Percentiles rank a stretch among this genome's conserved stretches.
These are phyloP conservation scores for Rhizophora apiculata DNA, from an alignment of 345 rosid genomes.

Conservation along the genomic window DNA sequence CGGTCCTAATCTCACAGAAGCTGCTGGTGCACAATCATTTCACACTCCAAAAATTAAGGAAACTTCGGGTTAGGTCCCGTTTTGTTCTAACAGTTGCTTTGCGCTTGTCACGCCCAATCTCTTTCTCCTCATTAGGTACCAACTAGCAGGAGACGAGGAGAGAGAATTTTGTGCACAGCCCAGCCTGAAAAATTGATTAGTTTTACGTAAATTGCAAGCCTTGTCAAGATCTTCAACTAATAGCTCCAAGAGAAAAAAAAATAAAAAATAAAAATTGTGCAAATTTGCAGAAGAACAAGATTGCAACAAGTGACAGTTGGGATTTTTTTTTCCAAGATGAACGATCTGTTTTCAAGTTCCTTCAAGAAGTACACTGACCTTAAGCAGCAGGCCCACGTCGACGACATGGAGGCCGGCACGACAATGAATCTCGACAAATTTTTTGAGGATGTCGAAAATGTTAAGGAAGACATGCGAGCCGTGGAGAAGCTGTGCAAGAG, in stretches of 20 bases:
- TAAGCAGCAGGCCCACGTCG: conserved; percentile 49
- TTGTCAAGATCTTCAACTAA: neutral
- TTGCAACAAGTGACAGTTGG: neutral
- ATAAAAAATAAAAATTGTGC: too few relatives aligned
- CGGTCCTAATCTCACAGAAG: conserved; percentile 15
- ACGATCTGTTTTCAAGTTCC: conserved; percentile 74
- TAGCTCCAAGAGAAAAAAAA: neutral
- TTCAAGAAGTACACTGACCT: conserved; percentile 73
- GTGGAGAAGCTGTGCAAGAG: conserved; percentile 57
- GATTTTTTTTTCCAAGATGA: conserved; percentile 43
- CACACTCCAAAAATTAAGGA: conserved; percentile 19
- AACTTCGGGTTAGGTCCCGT: neutral
- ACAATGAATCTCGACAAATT: conserved; percentile 62
- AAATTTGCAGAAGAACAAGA: neutral
- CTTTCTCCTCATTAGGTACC: conserved; percentile 22
- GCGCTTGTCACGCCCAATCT: conserved; percentile 19
- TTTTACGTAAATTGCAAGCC: neutral
- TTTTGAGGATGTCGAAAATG: conserved; percentile 71
- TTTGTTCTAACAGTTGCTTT: conserved; percentile 15
- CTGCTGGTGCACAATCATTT: conserved; percentile 1
- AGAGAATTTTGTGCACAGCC: neutral
- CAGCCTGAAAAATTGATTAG: neutral
- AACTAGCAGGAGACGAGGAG: conserved; percentile 9
- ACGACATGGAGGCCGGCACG: conserved; percentile 63
- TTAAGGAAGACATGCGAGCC: conserved; percentile 59